Conservation (phyloP, 2,329 filamentous ascomycete genomes). For the Neofusicoccum sp. region DNA sequence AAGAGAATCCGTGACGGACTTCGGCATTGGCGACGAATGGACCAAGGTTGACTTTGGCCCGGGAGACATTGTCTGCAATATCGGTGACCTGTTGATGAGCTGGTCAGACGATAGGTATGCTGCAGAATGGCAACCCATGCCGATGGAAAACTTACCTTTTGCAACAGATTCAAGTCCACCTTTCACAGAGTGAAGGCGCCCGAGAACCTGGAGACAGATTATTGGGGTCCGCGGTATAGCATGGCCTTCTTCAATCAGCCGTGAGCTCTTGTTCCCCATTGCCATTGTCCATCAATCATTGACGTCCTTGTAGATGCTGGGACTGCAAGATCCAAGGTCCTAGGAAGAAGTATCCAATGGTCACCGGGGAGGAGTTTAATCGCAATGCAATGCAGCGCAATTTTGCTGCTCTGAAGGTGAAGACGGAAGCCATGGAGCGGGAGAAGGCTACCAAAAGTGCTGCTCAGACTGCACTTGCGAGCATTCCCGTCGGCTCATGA, state of each 20-base stretch:
- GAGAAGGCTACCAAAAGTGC: background rate
- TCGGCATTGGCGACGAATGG: slow-evolving; percentile 60
- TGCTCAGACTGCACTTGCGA: background rate
- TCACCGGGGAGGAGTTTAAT: slow-evolving; percentile 62
- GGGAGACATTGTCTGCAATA: slow-evolving; percentile 62
- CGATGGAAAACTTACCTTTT: background rate
- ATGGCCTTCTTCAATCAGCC: slow-evolving; percentile 68
- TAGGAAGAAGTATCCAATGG: slow-evolving; percentile 58
- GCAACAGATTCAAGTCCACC: slow-evolving; percentile 59
- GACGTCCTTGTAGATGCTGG: slow-evolving; percentile 31
- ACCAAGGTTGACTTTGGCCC: slow-evolving; percentile 58
- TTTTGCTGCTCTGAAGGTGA: slow-evolving; percentile 53
- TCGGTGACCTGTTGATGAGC: slow-evolving; percentile 65
- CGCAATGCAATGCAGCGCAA: slow-evolving; percentile 57
- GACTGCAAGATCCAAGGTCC: slow-evolving; percentile 61
- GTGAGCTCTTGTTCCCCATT: slow-evolving; percentile 21
- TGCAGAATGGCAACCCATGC: background rate
- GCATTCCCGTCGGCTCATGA: background rate
- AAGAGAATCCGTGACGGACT: slow-evolving; percentile 58
- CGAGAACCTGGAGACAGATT: slow-evolving; percentile 48
- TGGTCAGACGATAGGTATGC: slow-evolving; percentile 57
- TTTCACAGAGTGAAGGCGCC: slow-evolving; percentile 65
- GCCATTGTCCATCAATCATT: no score
- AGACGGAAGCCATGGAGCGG: slow-evolving; percentile 23
- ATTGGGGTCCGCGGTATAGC: slow-evolving; percentile 61